Conservation (phyloP, 306 rosid species). For the Pyrus bretschneideri region DNA sequence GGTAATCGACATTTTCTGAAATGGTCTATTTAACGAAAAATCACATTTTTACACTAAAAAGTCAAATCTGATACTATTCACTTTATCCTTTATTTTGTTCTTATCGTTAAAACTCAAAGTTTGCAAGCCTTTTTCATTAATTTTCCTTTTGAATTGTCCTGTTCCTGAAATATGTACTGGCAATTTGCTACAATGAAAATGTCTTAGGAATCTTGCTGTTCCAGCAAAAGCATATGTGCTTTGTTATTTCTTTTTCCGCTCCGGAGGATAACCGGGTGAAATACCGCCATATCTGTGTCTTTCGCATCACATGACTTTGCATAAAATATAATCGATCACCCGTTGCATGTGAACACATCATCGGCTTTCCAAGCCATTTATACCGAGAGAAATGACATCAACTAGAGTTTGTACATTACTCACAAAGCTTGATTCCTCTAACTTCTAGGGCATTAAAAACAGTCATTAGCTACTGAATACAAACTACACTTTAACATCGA, state of each 20-base stretch:
- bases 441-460: neutral
- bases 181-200: neutral
- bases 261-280: no score
- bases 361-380: neutral
- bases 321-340: neutral
- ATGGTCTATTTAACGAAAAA: neutral
- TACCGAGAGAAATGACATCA: neutral
- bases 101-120: no score
- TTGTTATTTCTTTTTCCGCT: no score
- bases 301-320: neutral
- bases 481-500: neutral
- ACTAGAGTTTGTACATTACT: slow-evolving; percentile 1
- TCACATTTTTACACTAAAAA: no score
- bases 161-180: neutral
- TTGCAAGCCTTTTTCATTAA: no score
- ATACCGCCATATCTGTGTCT: neutral
- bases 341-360: neutral
- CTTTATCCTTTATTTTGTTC: no score
- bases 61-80: no score
- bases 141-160: neutral
- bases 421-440: slow-evolving; percentile 2
- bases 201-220: neutral
- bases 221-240: no score
- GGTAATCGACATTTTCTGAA: neutral
- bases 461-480: slow-evolving; percentile 10